Conservation (phyloP, 176 grass and related monocot genomes). For the Phoenix roebelenii region DNA sequence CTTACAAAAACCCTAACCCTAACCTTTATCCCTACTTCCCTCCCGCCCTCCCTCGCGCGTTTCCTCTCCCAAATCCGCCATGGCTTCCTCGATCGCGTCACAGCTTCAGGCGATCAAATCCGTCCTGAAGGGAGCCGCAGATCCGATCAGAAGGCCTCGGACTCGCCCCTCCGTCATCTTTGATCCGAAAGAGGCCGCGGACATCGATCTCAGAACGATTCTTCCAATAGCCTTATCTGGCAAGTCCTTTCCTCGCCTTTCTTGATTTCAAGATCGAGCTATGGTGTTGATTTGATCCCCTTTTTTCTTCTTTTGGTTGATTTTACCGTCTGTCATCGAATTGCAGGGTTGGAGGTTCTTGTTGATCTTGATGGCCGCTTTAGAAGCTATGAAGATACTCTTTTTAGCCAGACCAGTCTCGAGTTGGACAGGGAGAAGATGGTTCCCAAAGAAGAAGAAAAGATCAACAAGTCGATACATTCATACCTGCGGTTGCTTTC, state of each 20-base stretch:
- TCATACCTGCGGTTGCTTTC: slow-evolving; percentile 69
- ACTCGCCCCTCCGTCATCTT: slow-evolving; percentile 70
- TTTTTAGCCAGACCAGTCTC: slow-evolving; percentile 79
- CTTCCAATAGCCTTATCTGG: slow-evolving; percentile 72
- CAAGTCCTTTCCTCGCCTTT: background rate
- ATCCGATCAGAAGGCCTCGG: slow-evolving; percentile 29
- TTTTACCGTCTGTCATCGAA: background rate
- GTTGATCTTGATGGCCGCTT: slow-evolving; percentile 45
- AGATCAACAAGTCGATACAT: slow-evolving; percentile 73
- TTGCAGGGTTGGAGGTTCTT: slow-evolving; percentile 75
- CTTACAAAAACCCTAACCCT: background rate
- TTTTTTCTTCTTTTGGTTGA: background rate
- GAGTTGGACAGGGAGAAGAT: slow-evolving; percentile 66
- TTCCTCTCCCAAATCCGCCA: slow-evolving; percentile 4
- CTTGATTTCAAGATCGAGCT: background rate
- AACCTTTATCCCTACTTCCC: slow-evolving; percentile 2
- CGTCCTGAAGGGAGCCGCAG: slow-evolving; percentile 29
- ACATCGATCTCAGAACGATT: slow-evolving; percentile 63
- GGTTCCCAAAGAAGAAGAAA: slow-evolving; percentile 58
- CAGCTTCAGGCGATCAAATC: slow-evolving; percentile 87
- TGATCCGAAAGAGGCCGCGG: slow-evolving; percentile 58
- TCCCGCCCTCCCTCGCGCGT: background rate
- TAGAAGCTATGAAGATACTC: slow-evolving; percentile 39
- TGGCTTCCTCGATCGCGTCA: slow-evolving; percentile 50
- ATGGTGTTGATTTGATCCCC: background rate